These are phyloP conservation scores for Casaregolazyma suthepensis DNA, from an alignment of 1,139 yeast genomes.

Conservation along the genomic window DNA sequence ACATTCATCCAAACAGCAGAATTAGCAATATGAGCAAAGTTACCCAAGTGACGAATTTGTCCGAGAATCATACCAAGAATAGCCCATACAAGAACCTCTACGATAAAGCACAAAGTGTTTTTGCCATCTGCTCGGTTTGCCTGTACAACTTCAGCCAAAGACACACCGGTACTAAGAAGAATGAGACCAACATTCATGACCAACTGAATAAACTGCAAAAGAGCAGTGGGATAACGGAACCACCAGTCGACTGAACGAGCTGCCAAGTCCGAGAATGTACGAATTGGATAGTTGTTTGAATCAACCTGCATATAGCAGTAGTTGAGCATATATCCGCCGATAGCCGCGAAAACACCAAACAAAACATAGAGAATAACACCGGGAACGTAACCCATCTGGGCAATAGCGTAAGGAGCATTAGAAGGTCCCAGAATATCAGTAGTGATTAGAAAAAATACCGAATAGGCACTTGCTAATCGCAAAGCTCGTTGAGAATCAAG, in stretches of 20 bases:
- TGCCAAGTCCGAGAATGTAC: constrained; percentile 39
- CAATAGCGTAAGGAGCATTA: constrained; percentile 40
- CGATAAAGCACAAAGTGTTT: constrained; percentile 36
- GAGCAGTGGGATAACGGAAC: constrained; percentile 32
- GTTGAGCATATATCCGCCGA: constrained; percentile 36
- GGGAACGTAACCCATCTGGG: constrained; percentile 41
- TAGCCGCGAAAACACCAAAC: constrained; percentile 38
- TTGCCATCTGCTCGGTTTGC: constrained; percentile 25
- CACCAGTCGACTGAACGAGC: constrained; percentile 34
- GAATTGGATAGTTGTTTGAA: constrained; percentile 39
- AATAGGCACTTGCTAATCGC: constrained; percentile 32
- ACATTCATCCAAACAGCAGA: constrained; percentile 43
- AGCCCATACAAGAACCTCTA: constrained; percentile 39
- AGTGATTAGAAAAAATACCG: constrained; percentile 41
- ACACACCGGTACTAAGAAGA: constrained; percentile 38
- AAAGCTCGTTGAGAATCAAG: constrained; percentile 15
- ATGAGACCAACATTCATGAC: constrained; percentile 40
- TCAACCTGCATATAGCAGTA: constrained; percentile 32
- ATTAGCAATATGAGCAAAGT: constrained; percentile 40
- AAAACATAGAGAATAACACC: constrained; percentile 38
- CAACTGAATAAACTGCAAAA: constrained; percentile 39
- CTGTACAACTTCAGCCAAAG: constrained; percentile 34
- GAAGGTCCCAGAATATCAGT: constrained; percentile 45
- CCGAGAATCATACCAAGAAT: constrained; percentile 40
- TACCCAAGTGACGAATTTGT: constrained; percentile 37